Base-by-base conservation (phyloP, 2,329 filamentous ascomycete species). In the Cladobotryum mycophilum region DNA sequence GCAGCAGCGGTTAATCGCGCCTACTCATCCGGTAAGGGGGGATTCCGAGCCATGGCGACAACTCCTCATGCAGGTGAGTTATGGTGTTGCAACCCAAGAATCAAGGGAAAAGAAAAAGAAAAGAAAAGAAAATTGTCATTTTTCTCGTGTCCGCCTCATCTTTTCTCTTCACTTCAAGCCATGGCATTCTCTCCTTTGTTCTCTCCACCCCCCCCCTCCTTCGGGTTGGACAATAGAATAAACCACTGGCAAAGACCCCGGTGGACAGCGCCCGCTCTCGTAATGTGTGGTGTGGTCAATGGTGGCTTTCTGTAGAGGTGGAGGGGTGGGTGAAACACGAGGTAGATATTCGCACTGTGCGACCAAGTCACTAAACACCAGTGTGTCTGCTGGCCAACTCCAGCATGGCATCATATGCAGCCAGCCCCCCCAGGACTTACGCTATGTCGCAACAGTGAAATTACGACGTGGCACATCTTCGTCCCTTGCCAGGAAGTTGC, bases 391-490 rank as follows among this genome's bases (percentile, higher is more conserved):
- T 49, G 42, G 51, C 47, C 41, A 42, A 41, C 41, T 51, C 45
- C 44, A 41, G 48, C 42, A 51, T 37, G 44, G 33, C 42, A 35
- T 41, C 40, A 49, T 41, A 48, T 53, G 51, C 51, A 53, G 51
- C 47, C 51, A 49, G 37, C 47, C 51, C 41, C 41, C 50, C 47
- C 22, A 49, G 38, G 40, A 47, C 12, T 17, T 17, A 35, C 51
- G 51, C 48, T 20, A 47, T 50, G 46, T 47, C 25, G 44, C 51
- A 41, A 46, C 15, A 14, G 35, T 40, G 43, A 54, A 53, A 55
- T 49, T 54, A 43, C 54, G 54, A 55, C 46, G 54, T 54, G 48
- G 54, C 52, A 49, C 48, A 30, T 15, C 17, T 43, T 53, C 38
- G 38, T 51, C 22, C 48, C 51, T 47, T 51, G 48, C n/a, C 25